Evolutionary conservation across 2,329 filamentous ascomycete genomes (phyloP).

Genomic region (Coleophoma cylindrospora): DNA sequence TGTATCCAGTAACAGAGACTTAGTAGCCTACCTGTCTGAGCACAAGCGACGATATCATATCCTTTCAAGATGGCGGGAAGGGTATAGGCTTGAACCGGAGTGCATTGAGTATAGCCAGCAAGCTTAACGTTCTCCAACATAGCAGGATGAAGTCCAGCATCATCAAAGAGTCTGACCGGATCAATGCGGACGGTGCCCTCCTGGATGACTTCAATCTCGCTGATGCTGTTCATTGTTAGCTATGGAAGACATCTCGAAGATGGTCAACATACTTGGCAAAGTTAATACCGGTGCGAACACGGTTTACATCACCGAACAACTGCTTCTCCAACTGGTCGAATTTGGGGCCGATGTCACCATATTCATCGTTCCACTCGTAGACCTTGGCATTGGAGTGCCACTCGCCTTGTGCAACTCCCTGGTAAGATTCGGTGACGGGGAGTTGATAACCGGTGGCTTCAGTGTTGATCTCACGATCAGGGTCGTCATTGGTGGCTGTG

Average conservation of each 20-base stretch:
- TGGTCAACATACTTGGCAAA: slow-evolving; percentile 52
- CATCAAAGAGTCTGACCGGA: slow-evolving; percentile 56
- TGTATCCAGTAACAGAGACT: slow-evolving; percentile 2
- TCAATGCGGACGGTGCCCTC: slow-evolving; percentile 48
- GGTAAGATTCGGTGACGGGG: neutral
- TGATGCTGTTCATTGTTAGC: slow-evolving; percentile 38
- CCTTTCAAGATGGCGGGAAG: slow-evolving; percentile 74
- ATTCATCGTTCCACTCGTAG: slow-evolving; percentile 84
- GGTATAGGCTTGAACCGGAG: slow-evolving; percentile 82
- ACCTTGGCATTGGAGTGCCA: slow-evolving; percentile 30
- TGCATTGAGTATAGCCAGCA: slow-evolving; percentile 66
- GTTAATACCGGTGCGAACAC: slow-evolving; percentile 50
- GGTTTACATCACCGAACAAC: slow-evolving; percentile 61
- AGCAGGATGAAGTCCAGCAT: slow-evolving; percentile 79
- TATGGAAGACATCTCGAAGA: slow-evolving; percentile 10
- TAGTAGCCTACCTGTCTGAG: slow-evolving; percentile 76
- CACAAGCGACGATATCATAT: slow-evolving; percentile 80
- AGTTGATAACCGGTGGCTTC: neutral
- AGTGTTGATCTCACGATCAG: slow-evolving; percentile 10
- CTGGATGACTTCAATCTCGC: slow-evolving; percentile 48
- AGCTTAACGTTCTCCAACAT: slow-evolving; percentile 75
- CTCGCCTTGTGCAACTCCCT: slow-evolving; percentile 14
- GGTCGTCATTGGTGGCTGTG: neutral
- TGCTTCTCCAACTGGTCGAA: slow-evolving; percentile 66
- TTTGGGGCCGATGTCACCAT: slow-evolving; percentile 76